Percentiles rank a stretch among this genome's conserved stretches.
Evolutionary conservation across 2,329 filamentous ascomycete genomes (phyloP).

Genomic region (Cordyceps cicadae): DNA sequence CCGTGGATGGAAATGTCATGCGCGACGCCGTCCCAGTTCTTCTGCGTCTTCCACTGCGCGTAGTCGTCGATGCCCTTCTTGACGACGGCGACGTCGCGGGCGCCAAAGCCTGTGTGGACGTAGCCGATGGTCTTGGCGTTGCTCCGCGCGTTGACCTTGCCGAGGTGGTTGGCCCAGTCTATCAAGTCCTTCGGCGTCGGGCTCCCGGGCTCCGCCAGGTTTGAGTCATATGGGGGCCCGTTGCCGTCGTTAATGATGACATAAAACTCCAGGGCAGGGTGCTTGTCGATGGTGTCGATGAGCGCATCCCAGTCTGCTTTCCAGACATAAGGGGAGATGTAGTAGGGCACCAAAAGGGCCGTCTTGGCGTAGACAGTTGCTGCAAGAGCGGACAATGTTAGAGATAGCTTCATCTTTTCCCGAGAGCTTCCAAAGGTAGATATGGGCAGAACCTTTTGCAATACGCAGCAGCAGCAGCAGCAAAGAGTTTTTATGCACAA

Average conservation of each 20-base stretch:
- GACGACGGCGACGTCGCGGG: neutral
- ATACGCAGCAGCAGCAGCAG: neutral
- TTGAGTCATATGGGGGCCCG: neutral
- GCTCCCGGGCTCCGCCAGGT: neutral
- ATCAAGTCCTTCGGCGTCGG: neutral
- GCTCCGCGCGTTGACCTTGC: neutral
- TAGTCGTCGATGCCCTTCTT: neutral
- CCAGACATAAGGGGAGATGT: neutral
- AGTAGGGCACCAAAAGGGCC: slow-evolving; percentile 1
- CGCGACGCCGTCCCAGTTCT: neutral
- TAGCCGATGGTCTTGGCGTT: neutral
- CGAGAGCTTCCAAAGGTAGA: too few species aligned
- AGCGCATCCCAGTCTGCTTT: neutral
- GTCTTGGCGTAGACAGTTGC: neutral
- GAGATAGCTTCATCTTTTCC: neutral
- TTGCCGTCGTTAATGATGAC: slow-evolving; percentile 1
- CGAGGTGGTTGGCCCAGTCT: neutral
- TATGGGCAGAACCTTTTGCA: neutral
- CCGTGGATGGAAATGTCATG: slow-evolving; percentile 2
- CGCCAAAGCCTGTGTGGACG: neutral
- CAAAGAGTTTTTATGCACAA: neutral
- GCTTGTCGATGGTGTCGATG: neutral
- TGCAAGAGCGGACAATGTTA: neutral
- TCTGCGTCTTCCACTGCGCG: neutral
- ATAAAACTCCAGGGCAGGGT: slow-evolving; percentile 3